phyloP scores from a whole-genome alignment of 441 rosid species.

The Pelargonium australe region DNA sequence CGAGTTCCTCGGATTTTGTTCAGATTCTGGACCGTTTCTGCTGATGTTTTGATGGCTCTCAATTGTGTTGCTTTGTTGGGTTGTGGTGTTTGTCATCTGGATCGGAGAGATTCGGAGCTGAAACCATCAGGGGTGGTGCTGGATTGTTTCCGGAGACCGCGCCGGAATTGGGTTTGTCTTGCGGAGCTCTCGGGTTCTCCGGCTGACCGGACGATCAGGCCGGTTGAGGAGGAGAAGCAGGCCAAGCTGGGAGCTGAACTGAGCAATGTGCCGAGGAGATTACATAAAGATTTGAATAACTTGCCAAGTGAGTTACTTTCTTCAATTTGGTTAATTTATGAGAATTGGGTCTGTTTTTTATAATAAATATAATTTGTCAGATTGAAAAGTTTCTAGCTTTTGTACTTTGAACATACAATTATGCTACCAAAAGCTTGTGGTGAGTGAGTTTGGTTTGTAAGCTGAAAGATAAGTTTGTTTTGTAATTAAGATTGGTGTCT shows the following conservation, averaged over 20 bases:
- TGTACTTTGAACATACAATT: neutral
- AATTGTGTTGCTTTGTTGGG: slow-evolving; percentile 15
- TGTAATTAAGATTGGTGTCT: neutral
- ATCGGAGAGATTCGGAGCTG: slow-evolving; percentile 17
- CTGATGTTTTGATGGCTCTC: slow-evolving; percentile 25
- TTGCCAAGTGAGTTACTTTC: slow-evolving; percentile 38
- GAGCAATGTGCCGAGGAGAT: slow-evolving; percentile 22
- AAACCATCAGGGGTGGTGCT: slow-evolving; percentile 15
- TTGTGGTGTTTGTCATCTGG: slow-evolving; percentile 13
- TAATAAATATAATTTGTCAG: neutral
- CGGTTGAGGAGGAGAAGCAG: slow-evolving; percentile 21
- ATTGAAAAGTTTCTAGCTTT: neutral
- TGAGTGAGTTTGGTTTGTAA: neutral
- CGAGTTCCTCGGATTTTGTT: neutral
- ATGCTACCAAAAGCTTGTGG: neutral
- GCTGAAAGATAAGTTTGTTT: neutral
- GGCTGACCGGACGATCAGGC: slow-evolving; percentile 18
- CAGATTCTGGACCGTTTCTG: neutral
- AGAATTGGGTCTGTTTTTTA: neutral
- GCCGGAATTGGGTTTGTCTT: slow-evolving; percentile 10
- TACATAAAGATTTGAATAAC: slow-evolving; percentile 33
- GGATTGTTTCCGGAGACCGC: slow-evolving; percentile 7
- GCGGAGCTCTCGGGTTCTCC: slow-evolving; percentile 20
- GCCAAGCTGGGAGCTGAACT: slow-evolving; percentile 21
- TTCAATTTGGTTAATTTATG: neutral